Evolutionary conservation across 2,329 filamentous ascomycete genomes (phyloP), one percentile per base, ranked within the genome.

Genomic region (Aspergillus hiratsukae): DNA sequence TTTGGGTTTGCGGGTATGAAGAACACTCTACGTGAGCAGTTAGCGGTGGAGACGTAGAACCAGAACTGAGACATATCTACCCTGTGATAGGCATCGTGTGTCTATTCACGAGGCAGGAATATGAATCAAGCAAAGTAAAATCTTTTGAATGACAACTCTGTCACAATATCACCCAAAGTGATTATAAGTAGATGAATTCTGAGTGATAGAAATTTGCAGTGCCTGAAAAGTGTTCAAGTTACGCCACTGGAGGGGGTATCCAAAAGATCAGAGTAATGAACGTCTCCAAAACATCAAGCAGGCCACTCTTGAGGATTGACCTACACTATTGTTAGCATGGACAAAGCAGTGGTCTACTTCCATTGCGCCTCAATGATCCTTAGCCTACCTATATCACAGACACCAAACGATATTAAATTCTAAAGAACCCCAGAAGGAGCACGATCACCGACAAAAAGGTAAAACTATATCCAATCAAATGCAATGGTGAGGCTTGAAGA

Each of bases 1-100:
- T 75, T 76, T 51, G 75, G 72, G 49, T 71, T 73, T 21, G 73
- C 71, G 31, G 74, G 74, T 43, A 76, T 71, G 61, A 76, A 76
- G 62, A 72, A 76, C 55, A 77, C 68, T n/a, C 75, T 77, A 35
- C 28, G 46, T 56, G 50, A 28, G 57, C 59, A 52, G 57, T 61
- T 60, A 60, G 55, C 27, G 52, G 41, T 51, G 49, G 43, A 9
- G 17, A 11, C 0, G 7, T 10, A 0, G 27, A 29, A 5, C 14
- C 5, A 9, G 19, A n/a, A 35, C 51, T 37, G 1, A 21, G 37
- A 19, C 48, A 35, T 0, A 14, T 50, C 45, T 72, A 75, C 72
- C 72, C 73, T 51, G 71, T 72, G 55, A 71, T 65, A 56, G 71
- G 62, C 70, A 72, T 73, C 63, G 58, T 48, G 43, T 45, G 43